Conservation (phyloP, 176 grass and related monocot species). For the Bonia amplexicaulis region DNA sequence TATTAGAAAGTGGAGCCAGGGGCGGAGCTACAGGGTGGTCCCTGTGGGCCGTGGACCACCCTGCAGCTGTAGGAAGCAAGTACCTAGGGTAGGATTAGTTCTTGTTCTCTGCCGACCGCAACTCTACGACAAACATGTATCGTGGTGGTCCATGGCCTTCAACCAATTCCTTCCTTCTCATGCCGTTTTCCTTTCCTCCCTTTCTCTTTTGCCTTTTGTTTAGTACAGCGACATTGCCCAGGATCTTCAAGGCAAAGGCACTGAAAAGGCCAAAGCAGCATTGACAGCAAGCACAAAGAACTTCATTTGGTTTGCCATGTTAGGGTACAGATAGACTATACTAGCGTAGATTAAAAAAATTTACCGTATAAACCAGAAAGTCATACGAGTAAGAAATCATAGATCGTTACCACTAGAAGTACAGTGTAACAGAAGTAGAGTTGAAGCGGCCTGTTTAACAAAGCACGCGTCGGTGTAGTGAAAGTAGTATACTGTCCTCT, state of each 20-base stretch:
- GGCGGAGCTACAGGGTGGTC: too few species aligned
- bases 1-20: too few species aligned
- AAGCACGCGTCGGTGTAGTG: too few species aligned
- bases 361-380: accelerated
- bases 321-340: too few species aligned
- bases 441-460: too few species aligned
- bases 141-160: background rate
- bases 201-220: background rate
- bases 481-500: too few species aligned
- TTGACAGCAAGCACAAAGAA: background rate
- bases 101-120: background rate
- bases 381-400: too few species aligned
- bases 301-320: background rate
- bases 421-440: too few species aligned
- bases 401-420: too few species aligned
- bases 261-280: background rate
- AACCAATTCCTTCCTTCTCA: constrained; percentile 29
- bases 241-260: background rate
- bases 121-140: background rate
- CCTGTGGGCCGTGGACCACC: too few species aligned
- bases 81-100: constrained; percentile 36
- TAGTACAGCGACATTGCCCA: background rate
- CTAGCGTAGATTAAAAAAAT: too few species aligned
- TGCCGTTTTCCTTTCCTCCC: background rate
- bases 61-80: constrained; percentile 33